A percentile compares a stretch with the other conserved stretches of the same genome.
These are phyloP conservation scores for Podaxis rugospora DNA, from an alignment of 768 basidiomycete species.

Conservation along the genomic window DNA sequence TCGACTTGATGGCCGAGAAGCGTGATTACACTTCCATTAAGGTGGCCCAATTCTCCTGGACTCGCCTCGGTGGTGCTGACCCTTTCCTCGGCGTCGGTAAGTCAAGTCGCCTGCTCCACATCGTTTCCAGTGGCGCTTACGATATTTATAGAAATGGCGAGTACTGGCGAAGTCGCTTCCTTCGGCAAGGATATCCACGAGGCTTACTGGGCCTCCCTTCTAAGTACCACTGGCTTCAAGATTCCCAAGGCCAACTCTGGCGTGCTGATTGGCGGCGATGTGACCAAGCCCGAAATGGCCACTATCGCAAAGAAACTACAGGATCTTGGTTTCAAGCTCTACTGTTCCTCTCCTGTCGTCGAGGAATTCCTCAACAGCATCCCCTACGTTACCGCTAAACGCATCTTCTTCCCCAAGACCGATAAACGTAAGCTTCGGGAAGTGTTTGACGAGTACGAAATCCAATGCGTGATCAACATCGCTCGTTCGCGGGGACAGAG, in stretches of 20 bases:
- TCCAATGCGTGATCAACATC: conserved; percentile 92
- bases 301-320: conserved; percentile 75
- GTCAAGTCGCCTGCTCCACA: conserved; percentile 24
- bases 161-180: conserved; percentile 95
- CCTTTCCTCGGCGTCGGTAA: conserved; percentile 92
- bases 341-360: conserved; percentile 76
- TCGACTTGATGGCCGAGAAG: conserved; percentile 87
- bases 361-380: conserved; percentile 79
- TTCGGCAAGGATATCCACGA: conserved; percentile 94
- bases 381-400: conserved; percentile 75
- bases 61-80: conserved; percentile 91
- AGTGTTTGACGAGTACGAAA: conserved; percentile 92
- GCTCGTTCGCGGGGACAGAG: conserved; percentile 72
- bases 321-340: conserved; percentile 93
- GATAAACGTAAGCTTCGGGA: conserved; percentile 95
- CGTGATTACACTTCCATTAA: conserved; percentile 95
- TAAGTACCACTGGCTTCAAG: conserved; percentile 95
- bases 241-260: conserved; percentile 81
- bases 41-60: conserved; percentile 98
- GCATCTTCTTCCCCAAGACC: conserved; percentile 93
- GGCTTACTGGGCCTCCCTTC: conserved; percentile 93
- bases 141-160: conserved; percentile 80
- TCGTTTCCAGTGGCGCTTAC: conserved; percentile 3
- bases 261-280: conserved; percentile 90
- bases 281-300: conserved; percentile 81